phyloP scores from a whole-genome alignment of 306 rosid genomes.

The Trichosanthes truncata region DNA sequence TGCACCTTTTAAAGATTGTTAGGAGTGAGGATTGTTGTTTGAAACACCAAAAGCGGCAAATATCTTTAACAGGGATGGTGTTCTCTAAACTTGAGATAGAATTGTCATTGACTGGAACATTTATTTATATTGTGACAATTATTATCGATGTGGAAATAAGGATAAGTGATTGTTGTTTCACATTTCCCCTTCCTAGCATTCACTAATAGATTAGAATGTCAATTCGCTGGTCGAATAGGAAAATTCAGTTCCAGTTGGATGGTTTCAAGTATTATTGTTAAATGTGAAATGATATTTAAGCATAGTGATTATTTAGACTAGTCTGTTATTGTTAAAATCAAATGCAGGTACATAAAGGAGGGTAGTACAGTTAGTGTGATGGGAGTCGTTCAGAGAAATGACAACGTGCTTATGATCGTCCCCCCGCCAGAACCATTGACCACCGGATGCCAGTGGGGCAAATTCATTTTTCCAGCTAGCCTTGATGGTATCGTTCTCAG shows the following conservation, averaged over 20 bases:
- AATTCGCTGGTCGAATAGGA: background rate
- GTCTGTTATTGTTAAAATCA: background rate
- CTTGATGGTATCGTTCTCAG: conserved; percentile 94
- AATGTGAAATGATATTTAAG: background rate
- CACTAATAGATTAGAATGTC: background rate
- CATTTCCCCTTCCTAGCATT: background rate
- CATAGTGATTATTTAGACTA: background rate
- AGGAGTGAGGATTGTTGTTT: background rate
- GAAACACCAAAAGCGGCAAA: background rate
- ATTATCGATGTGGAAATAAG: background rate
- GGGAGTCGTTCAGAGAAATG: conserved; percentile 97
- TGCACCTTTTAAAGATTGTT: background rate
- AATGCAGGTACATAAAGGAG: conserved; percentile 88
- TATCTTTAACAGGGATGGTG: background rate
- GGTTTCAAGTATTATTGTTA: background rate
- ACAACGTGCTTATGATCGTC: conserved; percentile 91
- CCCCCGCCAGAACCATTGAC: conserved; percentile 89
- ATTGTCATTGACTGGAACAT: background rate
- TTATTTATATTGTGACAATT: background rate
- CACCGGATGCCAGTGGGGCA: conserved; percentile 89
- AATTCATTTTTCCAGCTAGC: conserved; percentile 85
- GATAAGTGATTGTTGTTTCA: background rate
- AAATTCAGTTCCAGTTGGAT: background rate
- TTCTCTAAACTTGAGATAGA: background rate
- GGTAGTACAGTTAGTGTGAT: conserved; percentile 98